phyloP scores from a whole-genome alignment of 2,329 filamentous ascomycete species.

The Pyricularia sp. region DNA sequence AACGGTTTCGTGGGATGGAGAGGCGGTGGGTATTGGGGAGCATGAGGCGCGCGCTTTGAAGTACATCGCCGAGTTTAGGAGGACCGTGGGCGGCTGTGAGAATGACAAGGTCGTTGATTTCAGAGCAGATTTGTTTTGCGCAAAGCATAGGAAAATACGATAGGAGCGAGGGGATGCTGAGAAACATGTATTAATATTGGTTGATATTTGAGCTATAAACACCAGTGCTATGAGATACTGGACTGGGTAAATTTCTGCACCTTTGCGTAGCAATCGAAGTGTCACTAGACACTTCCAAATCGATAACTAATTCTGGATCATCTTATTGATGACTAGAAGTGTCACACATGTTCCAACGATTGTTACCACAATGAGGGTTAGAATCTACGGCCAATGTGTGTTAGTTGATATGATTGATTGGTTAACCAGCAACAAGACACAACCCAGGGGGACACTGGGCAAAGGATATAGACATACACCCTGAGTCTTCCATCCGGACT shows the following conservation, averaged over 20 bases:
- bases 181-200: background rate
- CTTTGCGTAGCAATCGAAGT: background rate
- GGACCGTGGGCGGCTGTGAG: slow-evolving; percentile 57
- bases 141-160: slow-evolving; percentile 9
- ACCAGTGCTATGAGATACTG: background rate
- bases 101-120: slow-evolving; percentile 17
- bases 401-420: background rate
- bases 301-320: slow-evolving; percentile 10
- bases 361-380: slow-evolving; percentile 49
- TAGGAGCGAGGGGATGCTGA: background rate
- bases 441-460: background rate
- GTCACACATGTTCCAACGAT: slow-evolving; percentile 60
- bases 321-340: slow-evolving; percentile 42
- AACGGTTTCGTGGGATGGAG: slow-evolving; percentile 56
- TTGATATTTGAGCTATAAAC: background rate
- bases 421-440: background rate
- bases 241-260: background rate
- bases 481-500: slow-evolving; percentile 91
- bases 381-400: slow-evolving; percentile 34
- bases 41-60: slow-evolving; percentile 34
- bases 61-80: slow-evolving; percentile 51
- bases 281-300: background rate
- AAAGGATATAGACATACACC: slow-evolving; percentile 38
- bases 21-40: slow-evolving; percentile 25
- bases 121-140: slow-evolving; percentile 50